phyloP scores from a whole-genome alignment of 2,329 filamentous ascomycete species.

The Cercospora zeae-maydis region DNA sequence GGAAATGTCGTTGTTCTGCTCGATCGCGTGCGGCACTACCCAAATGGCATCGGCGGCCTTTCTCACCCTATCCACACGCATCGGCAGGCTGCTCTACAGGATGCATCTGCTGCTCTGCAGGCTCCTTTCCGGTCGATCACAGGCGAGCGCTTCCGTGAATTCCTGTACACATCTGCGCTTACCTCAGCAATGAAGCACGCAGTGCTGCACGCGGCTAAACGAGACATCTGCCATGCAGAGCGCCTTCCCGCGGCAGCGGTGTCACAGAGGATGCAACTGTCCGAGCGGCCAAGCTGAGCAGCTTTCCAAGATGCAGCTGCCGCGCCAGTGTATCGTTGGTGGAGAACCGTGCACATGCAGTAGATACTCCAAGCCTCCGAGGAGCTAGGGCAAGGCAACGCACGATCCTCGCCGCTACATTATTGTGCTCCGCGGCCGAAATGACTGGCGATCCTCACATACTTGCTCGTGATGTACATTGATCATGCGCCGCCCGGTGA shows the following conservation, averaged over 20 bases:
- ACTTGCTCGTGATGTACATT: not conserved
- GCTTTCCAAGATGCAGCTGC: not conserved
- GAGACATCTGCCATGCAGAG: not conserved
- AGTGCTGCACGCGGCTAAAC: not conserved
- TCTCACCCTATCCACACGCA: not conserved
- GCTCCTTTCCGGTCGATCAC: not conserved
- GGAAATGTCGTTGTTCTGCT: not conserved
- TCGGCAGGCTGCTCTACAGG: not conserved
- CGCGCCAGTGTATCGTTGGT: not conserved
- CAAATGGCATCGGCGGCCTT: not conserved
- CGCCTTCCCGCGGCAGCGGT: not conserved
- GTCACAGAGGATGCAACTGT: not conserved
- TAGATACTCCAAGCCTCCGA: not conserved
- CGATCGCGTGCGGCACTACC: not conserved
- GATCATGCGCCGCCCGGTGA: not conserved
- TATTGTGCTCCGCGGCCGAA: not conserved
- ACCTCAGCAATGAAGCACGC: not conserved
- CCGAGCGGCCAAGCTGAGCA: not conserved
- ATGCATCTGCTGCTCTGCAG: not conserved
- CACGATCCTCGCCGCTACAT: not conserved
- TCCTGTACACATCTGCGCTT: not conserved
- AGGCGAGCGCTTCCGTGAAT: not conserved
- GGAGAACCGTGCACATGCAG: not conserved
- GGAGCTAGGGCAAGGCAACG: not conserved
- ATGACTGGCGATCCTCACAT: not conserved